Evolutionary conservation across 2,329 filamentous ascomycete genomes (phyloP).

Genomic region (Orbilia javanica): DNA sequence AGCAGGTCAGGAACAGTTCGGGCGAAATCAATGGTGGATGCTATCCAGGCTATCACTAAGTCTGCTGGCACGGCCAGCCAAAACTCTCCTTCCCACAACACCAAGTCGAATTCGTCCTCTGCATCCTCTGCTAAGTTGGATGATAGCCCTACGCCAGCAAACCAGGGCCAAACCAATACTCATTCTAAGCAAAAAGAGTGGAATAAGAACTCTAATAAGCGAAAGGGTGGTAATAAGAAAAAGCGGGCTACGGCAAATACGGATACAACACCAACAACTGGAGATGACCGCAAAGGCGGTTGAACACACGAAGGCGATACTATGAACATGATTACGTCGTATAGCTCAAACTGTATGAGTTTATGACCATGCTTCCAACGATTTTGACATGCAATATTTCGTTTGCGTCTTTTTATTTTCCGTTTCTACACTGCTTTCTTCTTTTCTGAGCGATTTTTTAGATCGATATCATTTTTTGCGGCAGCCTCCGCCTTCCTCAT

Average conservation of each 20-base stretch:
- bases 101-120: slow-evolving; percentile 31
- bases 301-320: slow-evolving; percentile 8
- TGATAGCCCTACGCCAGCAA: slow-evolving; percentile 47
- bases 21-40: slow-evolving; percentile 40
- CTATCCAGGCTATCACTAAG: slow-evolving; percentile 54
- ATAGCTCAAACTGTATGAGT: slow-evolving; percentile 58
- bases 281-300: slow-evolving; percentile 53
- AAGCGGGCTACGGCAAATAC: slow-evolving; percentile 39
- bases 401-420: slow-evolving; percentile 20
- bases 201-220: slow-evolving; percentile 56
- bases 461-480: slow-evolving; percentile 40
- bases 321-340: slow-evolving; percentile 52
- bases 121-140: slow-evolving; percentile 31
- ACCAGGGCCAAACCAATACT: slow-evolving; percentile 37
- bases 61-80: slow-evolving; percentile 51
- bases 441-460: slow-evolving; percentile 42
- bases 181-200: slow-evolving; percentile 56
- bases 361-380: slow-evolving; percentile 58
- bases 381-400: slow-evolving; percentile 48
- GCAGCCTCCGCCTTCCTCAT: slow-evolving; percentile 28
- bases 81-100: slow-evolving; percentile 15
- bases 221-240: slow-evolving; percentile 53
- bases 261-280: slow-evolving; percentile 18
- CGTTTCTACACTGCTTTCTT: slow-evolving; percentile 37
- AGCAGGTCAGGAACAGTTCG: slow-evolving; percentile 46